A percentile compares a stretch with the other conserved stretches of the same genome.
Evolutionary conservation across 345 rosid species (phyloP).

Genomic region (Euphorbia tirucalli): DNA sequence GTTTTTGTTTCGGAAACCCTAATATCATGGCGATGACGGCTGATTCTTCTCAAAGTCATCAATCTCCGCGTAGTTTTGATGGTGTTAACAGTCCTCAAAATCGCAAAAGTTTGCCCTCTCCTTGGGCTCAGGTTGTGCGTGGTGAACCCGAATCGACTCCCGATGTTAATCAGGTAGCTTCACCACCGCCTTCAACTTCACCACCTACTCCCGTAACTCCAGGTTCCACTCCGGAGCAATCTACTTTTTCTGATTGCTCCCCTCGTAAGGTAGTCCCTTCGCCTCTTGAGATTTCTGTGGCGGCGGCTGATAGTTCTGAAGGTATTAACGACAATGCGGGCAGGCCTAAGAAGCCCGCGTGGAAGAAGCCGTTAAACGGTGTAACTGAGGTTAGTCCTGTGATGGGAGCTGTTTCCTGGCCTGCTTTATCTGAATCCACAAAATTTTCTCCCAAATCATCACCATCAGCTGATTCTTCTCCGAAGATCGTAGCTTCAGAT

Average conservation of each 20-base stretch:
- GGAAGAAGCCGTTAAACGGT: constrained; percentile 53
- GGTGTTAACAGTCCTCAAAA: constrained; percentile 37
- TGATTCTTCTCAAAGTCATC: constrained; percentile 43
- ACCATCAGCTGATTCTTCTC: constrained; percentile 28
- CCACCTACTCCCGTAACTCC: neutral
- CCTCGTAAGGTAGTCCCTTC: constrained; percentile 26
- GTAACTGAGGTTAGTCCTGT: constrained; percentile 40
- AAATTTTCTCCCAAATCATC: constrained; percentile 41
- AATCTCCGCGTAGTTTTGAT: constrained; percentile 26
- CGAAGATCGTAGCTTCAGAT: constrained; percentile 30
- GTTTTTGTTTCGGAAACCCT: constrained; percentile 26
- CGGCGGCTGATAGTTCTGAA: constrained; percentile 31
- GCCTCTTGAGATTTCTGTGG: constrained; percentile 16
- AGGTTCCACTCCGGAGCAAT: constrained; percentile 23
- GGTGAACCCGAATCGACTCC: constrained; percentile 36
- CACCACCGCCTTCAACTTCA: constrained; percentile 12
- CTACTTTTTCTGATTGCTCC: constrained; percentile 21
- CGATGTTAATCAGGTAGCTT: constrained; percentile 18
- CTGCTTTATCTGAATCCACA: constrained; percentile 55
- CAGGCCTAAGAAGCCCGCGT: constrained; percentile 46
- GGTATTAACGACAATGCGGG: constrained; percentile 35
- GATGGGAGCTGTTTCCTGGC: constrained; percentile 65
- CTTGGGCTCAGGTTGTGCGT: constrained; percentile 43
- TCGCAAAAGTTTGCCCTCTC: constrained; percentile 33
- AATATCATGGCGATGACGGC: constrained; percentile 43